These are phyloP conservation scores for Nicotiana obtusifolia DNA, from an alignment of 257 asterid species.

Conservation along the genomic window DNA sequence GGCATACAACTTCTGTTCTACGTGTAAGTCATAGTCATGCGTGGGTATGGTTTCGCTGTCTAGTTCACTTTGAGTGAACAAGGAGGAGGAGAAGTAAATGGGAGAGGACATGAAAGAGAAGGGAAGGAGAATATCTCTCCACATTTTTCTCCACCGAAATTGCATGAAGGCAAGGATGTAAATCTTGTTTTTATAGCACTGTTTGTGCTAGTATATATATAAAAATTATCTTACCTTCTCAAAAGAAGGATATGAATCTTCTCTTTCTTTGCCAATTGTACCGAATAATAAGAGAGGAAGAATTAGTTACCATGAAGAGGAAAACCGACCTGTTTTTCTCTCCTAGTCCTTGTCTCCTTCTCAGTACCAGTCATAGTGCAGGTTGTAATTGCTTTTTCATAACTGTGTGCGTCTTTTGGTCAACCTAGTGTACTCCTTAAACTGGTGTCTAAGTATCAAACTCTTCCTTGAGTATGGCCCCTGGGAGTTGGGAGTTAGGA, in stretches of 20 bases:
- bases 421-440: background rate
- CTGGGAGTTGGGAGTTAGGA: background rate
- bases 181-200: background rate
- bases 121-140: background rate
- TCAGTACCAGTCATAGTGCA: background rate
- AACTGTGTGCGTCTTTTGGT: background rate
- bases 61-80: background rate
- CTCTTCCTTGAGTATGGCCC: background rate
- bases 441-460: background rate
- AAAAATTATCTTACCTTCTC: too few relatives aligned
- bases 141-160: background rate
- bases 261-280: constrained; percentile 1
- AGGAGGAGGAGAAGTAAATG: background rate
- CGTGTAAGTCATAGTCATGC: background rate
- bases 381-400: background rate
- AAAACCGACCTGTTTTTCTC: background rate
- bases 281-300: background rate
- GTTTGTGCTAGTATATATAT: too few relatives aligned
- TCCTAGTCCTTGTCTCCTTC: background rate
- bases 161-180: background rate
- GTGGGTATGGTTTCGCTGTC: background rate
- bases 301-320: background rate
- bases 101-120: background rate
- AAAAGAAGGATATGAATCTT: background rate
- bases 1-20: background rate